phyloP scores from a whole-genome alignment of 1,139 yeast genomes.

The Yamadazyma oceani region DNA sequence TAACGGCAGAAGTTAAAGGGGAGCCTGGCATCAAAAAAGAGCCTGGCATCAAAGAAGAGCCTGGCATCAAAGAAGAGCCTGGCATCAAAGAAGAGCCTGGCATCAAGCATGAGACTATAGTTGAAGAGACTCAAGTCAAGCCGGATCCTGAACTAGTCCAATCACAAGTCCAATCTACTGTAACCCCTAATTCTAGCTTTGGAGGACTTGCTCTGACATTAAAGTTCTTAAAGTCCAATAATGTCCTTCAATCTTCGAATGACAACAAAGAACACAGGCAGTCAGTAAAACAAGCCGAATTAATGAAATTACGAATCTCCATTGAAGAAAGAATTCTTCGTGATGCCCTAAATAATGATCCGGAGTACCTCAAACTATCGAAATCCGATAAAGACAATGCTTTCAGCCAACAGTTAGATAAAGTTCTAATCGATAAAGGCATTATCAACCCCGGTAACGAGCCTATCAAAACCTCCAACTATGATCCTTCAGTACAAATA shows the following conservation, averaged over 20 bases:
- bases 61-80: constrained; percentile 3
- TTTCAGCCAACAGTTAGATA: constrained; percentile 31
- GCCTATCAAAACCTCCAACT: constrained; percentile 20
- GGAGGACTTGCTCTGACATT: constrained; percentile 62
- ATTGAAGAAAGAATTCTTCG: constrained; percentile 41
- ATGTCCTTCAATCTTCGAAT: constrained; percentile 26
- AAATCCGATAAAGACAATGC: constrained; percentile 29
- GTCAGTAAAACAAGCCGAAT: constrained; percentile 31
- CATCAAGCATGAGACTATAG: constrained; percentile 1
- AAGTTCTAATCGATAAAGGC: constrained; percentile 27
- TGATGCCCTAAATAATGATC: constrained; percentile 39
- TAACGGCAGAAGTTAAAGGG: constrained; percentile 15
- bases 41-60: not conserved
- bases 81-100: not conserved
- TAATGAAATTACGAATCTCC: constrained; percentile 31
- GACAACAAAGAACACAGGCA: constrained; percentile 25
- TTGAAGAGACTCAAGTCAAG: constrained; percentile 1
- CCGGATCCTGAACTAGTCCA: no score
- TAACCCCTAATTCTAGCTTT: constrained; percentile 15
- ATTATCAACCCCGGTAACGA: constrained; percentile 16
- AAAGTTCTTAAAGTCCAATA: constrained; percentile 48
- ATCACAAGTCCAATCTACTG: no score
- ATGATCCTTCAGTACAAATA: constrained; percentile 66
- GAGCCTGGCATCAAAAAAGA: not conserved
- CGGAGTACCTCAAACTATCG: constrained; percentile 29